Percentiles rank a stretch among this genome's conserved stretches.
phyloP scores from a whole-genome alignment of 169 alveolate species.

The Plasmodium sp. region DNA sequence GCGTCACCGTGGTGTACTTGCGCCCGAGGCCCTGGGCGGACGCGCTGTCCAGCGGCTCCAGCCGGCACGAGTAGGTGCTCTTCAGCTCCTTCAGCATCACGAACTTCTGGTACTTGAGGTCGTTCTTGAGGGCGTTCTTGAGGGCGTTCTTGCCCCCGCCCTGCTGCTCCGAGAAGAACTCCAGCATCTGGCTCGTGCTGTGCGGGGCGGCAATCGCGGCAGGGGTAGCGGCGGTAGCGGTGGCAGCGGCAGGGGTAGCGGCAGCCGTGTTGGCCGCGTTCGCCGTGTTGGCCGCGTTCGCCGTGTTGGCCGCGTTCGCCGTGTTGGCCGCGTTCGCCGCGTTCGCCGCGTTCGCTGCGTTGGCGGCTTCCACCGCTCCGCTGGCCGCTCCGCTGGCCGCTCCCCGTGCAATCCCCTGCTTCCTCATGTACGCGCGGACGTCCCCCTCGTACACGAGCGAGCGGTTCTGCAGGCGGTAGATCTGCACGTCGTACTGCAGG shows the following conservation, averaged over 20 bases:
- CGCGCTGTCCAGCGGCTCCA: not conserved
- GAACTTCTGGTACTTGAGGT: conserved; percentile 17
- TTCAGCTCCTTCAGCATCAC: conserved; percentile 18
- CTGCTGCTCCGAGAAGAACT: not conserved
- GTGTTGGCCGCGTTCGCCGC: too few species aligned
- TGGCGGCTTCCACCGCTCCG: too few species aligned
- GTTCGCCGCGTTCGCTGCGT: too few species aligned
- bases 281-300: too few species aligned
- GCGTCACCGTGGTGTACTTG: not conserved
- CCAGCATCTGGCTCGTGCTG: not conserved
- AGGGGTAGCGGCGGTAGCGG: too few species aligned
- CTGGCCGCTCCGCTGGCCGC: too few species aligned
- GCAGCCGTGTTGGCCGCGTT: not conserved
- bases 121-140: not conserved
- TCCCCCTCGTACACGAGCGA: conserved; percentile 18
- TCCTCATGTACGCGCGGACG: conserved; percentile 4
- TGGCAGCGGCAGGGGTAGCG: too few species aligned
- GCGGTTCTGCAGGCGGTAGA: conserved; percentile 16
- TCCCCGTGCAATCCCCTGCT: not conserved
- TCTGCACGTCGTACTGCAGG: conserved; percentile 29
- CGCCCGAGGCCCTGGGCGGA: not conserved
- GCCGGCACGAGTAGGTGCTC: not conserved
- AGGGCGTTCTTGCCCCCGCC: not conserved
- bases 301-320: not conserved
- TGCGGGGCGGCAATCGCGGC: too few species aligned